Evolutionary conservation across 352 stramenopile species (phyloP).

Genomic region (Aphanomyces invadans): DNA sequence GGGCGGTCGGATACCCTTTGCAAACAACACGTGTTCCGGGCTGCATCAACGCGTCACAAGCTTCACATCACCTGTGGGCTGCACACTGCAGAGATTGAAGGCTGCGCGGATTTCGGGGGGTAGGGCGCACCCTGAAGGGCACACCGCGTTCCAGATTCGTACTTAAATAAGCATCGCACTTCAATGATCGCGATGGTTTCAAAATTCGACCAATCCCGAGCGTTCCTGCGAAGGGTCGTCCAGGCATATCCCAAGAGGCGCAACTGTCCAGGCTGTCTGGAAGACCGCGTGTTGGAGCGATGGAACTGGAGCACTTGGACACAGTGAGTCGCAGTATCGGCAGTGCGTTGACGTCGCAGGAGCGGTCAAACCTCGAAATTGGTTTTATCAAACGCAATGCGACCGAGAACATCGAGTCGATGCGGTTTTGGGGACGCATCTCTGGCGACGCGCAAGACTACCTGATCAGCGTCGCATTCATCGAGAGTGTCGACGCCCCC

Average conservation of each 20-base stretch:
- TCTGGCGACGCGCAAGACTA: constrained; percentile 60
- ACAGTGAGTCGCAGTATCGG: constrained; percentile 60
- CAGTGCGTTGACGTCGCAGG: constrained; percentile 58
- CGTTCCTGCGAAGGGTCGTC: background rate
- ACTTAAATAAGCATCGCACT: background rate
- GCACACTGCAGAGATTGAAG: no score
- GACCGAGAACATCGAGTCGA: constrained; percentile 48
- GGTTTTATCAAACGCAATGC: constrained; percentile 58
- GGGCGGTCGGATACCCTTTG: no score
- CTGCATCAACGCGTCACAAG: no score
- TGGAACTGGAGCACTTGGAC: constrained; percentile 73
- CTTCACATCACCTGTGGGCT: no score
- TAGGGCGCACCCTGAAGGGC: no score
- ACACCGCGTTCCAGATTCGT: background rate
- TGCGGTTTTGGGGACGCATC: constrained; percentile 70
- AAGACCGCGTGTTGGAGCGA: constrained; percentile 24
- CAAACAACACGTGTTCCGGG: no score
- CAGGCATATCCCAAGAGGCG: background rate
- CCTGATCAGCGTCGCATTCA: constrained; percentile 48
- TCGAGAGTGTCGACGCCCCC: constrained; percentile 53
- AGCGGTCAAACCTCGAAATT: constrained; percentile 70
- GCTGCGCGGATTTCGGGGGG: no score
- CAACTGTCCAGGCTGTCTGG: background rate
- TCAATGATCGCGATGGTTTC: background rate
- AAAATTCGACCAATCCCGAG: background rate